These are phyloP conservation scores for Gremmenia infestans DNA, from an alignment of 2,329 filamentous ascomycete species.

Conservation along the genomic window DNA sequence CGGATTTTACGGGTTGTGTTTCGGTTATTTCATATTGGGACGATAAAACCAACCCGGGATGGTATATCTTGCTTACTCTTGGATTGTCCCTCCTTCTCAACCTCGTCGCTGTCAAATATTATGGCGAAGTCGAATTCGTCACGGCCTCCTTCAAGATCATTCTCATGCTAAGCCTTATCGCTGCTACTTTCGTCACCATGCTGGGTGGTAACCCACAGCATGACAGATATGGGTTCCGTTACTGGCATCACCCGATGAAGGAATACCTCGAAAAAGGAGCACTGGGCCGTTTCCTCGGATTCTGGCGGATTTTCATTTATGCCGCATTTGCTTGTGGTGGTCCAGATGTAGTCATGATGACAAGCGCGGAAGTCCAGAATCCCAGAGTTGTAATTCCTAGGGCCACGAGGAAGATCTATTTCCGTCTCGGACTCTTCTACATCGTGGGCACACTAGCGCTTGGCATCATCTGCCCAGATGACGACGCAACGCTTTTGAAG, in stretches of 20 bases:
- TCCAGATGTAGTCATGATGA: conserved; percentile 46
- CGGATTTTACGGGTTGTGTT: conserved; percentile 59
- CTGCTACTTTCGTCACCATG: conserved; percentile 51
- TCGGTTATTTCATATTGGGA: conserved; percentile 59
- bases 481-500: conserved; percentile 31
- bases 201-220: conserved; percentile 51
- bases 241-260: conserved; percentile 60
- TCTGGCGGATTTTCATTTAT: conserved; percentile 31
- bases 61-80: conserved; percentile 38
- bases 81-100: conserved; percentile 26
- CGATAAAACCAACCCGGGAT: conserved; percentile 33
- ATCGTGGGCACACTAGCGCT: conserved; percentile 35
- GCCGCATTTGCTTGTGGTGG: conserved; percentile 42
- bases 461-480: conserved; percentile 42
- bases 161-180: conserved; percentile 52
- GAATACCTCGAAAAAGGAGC: conserved; percentile 52
- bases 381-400: conserved; percentile 47
- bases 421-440: conserved; percentile 52
- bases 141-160: conserved; percentile 57
- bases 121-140: conserved; percentile 59
- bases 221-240: conserved; percentile 44
- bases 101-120: conserved; percentile 32
- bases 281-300: conserved; percentile 53
- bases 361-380: conserved; percentile 48
- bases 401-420: conserved; percentile 43